Evolutionary conservation across 108 stramenopile genomes (phyloP), one percentile per base, ranked within the genome.

Genomic region (Parmales sp.): DNA sequence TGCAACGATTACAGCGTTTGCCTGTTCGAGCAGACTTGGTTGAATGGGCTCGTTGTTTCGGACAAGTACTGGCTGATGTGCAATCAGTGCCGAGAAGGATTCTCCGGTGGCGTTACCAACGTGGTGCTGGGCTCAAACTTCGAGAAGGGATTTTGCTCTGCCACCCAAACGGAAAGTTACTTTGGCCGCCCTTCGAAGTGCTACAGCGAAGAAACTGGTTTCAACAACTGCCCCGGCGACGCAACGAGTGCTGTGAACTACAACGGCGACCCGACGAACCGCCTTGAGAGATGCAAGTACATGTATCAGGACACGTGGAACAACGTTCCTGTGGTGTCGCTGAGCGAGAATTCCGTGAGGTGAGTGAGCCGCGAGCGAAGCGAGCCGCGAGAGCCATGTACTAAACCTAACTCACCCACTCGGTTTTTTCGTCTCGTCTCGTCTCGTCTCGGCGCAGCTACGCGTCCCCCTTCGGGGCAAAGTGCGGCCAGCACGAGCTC

Each of bases 1-100:
- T 60, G 54, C 54, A 34, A 20, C 26, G 36, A 34, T 34, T 60
- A 60, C 54, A 60, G n/a, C 26, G 36, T 60, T 34, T 60, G 54
- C 26, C 31, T 13, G 31, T 60, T 60, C 31, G 54, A 60, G 3
- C 54, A 60, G 31, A 60, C 29, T 16, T 48, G 46, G 46, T 18
- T 23, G 23, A 48, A 48, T 18, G 11, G 46, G 19, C 0, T 23
- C 19, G 3, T 4, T 48, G 5, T 13, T 48, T 4, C 46, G 54
- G 54, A 60, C 54, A 60, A 28, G 3, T 60, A 60, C 31, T 34
- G 20, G 54, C 13, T 60, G n/a, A 34, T 60, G 29, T 60, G 54
- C 20, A 34, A 60, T 16, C 13, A 28, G 31, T 60, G 54, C 54
- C 29, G 31, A 34, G 31, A 28, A 16, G 54, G 54, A 3, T 60